Base-by-base conservation (phyloP, 129 eudicot species). In the Flaveria linearis region DNA sequence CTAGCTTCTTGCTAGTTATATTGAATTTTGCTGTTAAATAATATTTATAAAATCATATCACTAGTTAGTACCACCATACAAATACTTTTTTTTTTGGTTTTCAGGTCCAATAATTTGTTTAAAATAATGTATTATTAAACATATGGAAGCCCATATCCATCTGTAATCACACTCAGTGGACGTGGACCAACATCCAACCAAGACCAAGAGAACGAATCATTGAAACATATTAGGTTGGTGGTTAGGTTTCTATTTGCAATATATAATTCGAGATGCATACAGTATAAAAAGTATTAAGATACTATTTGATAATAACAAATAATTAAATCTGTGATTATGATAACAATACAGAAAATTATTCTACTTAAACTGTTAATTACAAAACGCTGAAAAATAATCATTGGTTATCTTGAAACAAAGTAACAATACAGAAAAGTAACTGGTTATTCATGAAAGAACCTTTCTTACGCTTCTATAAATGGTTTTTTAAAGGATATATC, bases 131-230 rank as follows among this genome's bases (percentile, higher is more conserved):
- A 36, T 75, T 56, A 76, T 43, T 66, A 56, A 80, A 66, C 82
- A 33, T 52, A 57, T 80, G 73, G 18, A 60, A 67, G 10, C 75
- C 79, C 82, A 57, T 36, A 36, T 75, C 76, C 14, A 63, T 51
- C 51, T 74, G 62, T 71, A 56, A 69, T 79, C 86, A 83, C 83
- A 83, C 75, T 23, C 16, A 51, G 41, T 36, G 7, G 39, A 33
- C 39, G 66, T 73, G 77, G 81, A 49, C 72, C 81, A 57, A 60
- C 18, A 69, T 69, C 57, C 39, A 55, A 69, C 74, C 46, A 33
- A 76, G 12, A 69, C 74, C 46, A 33, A 76, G 12, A 16, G 22
- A 17, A n/a, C 8, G 0, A 16, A 39, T 23, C 65, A 62, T 60
- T 23, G 20, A 62, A 28, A 26, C 43, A 62, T 62, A 0, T 13